Evolutionary conservation across 2,329 filamentous ascomycete species (phyloP).

Genomic region (Rugonectria rugulosa): DNA sequence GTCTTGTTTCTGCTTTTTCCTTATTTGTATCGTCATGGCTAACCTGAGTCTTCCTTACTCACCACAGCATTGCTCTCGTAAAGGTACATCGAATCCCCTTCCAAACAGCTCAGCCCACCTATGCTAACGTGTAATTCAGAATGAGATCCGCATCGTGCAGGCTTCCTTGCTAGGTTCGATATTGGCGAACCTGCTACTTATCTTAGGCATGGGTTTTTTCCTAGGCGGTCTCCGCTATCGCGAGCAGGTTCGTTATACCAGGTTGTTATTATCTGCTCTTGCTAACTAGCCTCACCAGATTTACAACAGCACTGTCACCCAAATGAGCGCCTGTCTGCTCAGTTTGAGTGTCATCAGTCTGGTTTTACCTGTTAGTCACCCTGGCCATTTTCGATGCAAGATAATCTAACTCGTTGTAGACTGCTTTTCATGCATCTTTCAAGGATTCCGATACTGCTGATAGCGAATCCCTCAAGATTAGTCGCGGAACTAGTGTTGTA

Average conservation of each 20-base stretch:
- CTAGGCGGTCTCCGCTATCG: constrained; percentile 85
- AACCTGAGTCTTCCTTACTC: constrained; percentile 25
- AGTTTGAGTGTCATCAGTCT: constrained; percentile 91
- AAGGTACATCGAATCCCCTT: constrained; percentile 54
- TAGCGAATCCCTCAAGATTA: constrained; percentile 78
- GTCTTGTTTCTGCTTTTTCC: constrained; percentile 27
- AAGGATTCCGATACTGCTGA: constrained; percentile 69
- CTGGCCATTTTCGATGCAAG: neutral
- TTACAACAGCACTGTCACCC: constrained; percentile 93
- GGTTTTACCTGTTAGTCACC: constrained; percentile 72
- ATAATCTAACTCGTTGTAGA: constrained; percentile 57
- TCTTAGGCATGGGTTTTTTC: constrained; percentile 91
- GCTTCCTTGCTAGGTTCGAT: constrained; percentile 91
- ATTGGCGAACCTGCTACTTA: constrained; percentile 85
- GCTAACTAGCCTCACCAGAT: constrained; percentile 57
- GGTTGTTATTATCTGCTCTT: neutral
- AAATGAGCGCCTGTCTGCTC: constrained; percentile 94
- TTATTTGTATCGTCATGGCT: constrained; percentile 16
- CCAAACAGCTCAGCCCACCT: too few relatives aligned
- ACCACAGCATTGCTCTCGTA: constrained; percentile 73
- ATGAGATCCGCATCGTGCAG: constrained; percentile 91
- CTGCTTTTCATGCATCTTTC: constrained; percentile 92
- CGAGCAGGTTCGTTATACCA: constrained; percentile 69
- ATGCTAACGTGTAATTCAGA: constrained; percentile 44
- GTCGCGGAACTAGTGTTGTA: constrained; percentile 87